phyloP scores from a whole-genome alignment of 2,329 filamentous ascomycete genomes.

The Cladosporium sp. region DNA sequence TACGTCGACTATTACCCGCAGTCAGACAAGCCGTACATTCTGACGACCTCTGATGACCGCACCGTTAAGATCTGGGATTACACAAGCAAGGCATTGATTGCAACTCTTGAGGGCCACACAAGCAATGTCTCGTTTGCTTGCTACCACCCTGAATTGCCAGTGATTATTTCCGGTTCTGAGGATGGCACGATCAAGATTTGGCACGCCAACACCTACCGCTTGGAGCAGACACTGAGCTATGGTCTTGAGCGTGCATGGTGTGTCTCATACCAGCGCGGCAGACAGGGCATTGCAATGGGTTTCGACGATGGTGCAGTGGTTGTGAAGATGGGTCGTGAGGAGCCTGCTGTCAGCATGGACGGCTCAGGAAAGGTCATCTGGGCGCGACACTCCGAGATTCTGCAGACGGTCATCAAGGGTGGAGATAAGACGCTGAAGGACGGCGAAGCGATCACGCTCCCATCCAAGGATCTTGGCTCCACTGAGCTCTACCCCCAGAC shows the following conservation, averaged over 20 bases:
- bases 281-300: conserved; percentile 89
- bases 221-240: conserved; percentile 95
- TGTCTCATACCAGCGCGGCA: conserved; percentile 89
- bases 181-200: conserved; percentile 97
- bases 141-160: conserved; percentile 92
- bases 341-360: conserved; percentile 97
- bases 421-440: conserved; percentile 82
- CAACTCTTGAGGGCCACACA: conserved; percentile 92
- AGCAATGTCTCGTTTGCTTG: conserved; percentile 98
- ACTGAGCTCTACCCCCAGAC: conserved; percentile 97
- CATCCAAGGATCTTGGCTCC: conserved; percentile 90
- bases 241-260: conserved; percentile 96
- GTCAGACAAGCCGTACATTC: conserved; percentile 72
- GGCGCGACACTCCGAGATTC: conserved; percentile 91
- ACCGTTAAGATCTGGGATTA: conserved; percentile 99
- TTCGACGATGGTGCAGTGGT: conserved; percentile 98
- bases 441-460: conserved; percentile 75
- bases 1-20: conserved; percentile 83
- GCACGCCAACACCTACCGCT: conserved; percentile 95
- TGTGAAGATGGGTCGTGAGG: conserved; percentile 94
- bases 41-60: conserved; percentile 93
- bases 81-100: conserved; percentile 94
- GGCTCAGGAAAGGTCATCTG: conserved; percentile 91
- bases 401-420: conserved; percentile 91
- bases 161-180: conserved; percentile 97